phyloP scores from a whole-genome alignment of 2,329 filamentous ascomycete species.

The Paraphoma sp. region DNA sequence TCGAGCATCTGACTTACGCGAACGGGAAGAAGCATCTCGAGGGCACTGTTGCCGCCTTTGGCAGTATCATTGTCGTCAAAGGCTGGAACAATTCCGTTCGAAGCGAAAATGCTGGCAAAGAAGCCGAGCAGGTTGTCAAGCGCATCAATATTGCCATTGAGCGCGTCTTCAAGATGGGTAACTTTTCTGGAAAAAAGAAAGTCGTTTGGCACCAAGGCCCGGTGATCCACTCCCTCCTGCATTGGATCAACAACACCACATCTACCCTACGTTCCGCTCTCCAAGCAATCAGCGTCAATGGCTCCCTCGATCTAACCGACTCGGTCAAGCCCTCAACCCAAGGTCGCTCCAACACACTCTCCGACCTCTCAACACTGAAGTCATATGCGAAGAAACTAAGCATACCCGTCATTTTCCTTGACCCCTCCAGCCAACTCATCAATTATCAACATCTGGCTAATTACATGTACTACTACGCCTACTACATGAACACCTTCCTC shows the following conservation, averaged over 20 bases:
- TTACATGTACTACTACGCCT: conserved; percentile 42
- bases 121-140: conserved; percentile 23
- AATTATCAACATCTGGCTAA: conserved; percentile 24
- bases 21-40: conserved; percentile 34
- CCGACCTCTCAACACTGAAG: conserved; percentile 30
- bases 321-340: conserved; percentile 27
- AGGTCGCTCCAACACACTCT: conserved; percentile 28
- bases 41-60: conserved; percentile 29
- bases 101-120: conserved; percentile 10
- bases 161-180: conserved; percentile 22
- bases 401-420: conserved; percentile 39
- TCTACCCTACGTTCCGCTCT: conserved; percentile 27
- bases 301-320: conserved; percentile 23
- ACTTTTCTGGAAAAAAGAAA: conserved; percentile 16
- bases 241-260: conserved; percentile 38
- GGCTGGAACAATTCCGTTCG: conserved; percentile 30
- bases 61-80: conserved; percentile 35
- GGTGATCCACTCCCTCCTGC: conserved; percentile 32
- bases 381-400: conserved; percentile 29
- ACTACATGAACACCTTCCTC: conserved; percentile 40
- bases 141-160: conserved; percentile 34
- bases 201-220: conserved; percentile 46
- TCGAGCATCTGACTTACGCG: conserved; percentile 30
- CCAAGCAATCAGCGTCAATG: conserved; percentile 31
- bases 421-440: conserved; percentile 30